phyloP scores from a whole-genome alignment of 306 rosid genomes.

The Vigna angularis region DNA sequence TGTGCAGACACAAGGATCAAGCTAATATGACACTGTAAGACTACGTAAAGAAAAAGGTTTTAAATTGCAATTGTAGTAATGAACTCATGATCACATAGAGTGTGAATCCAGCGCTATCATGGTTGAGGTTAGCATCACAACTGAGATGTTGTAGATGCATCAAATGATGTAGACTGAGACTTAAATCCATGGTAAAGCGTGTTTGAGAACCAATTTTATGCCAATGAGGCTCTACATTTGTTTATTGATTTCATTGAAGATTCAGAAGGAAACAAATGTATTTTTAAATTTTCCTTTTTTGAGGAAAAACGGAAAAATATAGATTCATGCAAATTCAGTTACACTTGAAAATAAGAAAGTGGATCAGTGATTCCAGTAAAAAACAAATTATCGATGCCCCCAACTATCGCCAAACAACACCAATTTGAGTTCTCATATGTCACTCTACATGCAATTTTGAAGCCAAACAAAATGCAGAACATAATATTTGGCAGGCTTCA shows the following conservation, averaged over 20 bases:
- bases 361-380: not conserved
- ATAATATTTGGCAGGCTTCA: not conserved
- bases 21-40: not conserved
- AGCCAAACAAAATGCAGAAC: not conserved
- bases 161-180: not conserved
- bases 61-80: not conserved
- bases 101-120: not conserved
- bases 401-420: not conserved
- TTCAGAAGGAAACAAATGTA: slow-evolving; percentile 1
- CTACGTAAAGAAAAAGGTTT: not conserved
- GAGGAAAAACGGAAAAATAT: not conserved
- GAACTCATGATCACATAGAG: not conserved
- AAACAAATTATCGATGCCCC: not conserved
- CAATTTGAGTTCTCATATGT: not conserved
- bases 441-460: not conserved
- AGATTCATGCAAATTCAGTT: not conserved
- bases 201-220: not conserved
- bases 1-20: not conserved
- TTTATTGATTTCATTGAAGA: not conserved
- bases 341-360: not conserved
- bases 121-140: not conserved
- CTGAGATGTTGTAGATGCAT: not conserved
- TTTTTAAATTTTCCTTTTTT: not conserved
- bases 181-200: not conserved
- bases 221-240: not conserved